phyloP scores from a whole-genome alignment of 768 basidiomycete genomes.

The Tubosaeta sp. region DNA sequence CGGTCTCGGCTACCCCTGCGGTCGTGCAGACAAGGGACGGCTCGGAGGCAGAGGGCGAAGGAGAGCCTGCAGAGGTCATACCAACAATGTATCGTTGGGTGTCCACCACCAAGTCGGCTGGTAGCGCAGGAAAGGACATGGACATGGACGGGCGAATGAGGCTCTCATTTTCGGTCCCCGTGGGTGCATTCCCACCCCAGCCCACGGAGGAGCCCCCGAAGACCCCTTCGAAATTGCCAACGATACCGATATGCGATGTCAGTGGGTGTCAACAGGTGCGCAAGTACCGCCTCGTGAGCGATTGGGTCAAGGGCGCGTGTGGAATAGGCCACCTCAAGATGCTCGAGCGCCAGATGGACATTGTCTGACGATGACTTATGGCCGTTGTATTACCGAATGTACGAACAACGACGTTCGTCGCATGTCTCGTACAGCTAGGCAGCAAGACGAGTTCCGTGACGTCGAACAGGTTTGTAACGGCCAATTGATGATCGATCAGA shows the following conservation, averaged over 20 bases:
- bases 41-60: constrained; percentile 38
- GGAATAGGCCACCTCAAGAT: constrained; percentile 61
- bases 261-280: constrained; percentile 50
- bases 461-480: too few relatives aligned
- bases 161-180: constrained; percentile 55
- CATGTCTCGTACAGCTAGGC: too few relatives aligned
- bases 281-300: constrained; percentile 63
- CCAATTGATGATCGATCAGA: too few relatives aligned
- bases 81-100: constrained; percentile 73
- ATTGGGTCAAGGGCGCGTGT: constrained; percentile 58
- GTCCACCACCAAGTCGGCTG: constrained; percentile 43
- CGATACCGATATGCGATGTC: constrained; percentile 44
- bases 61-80: constrained; percentile 35
- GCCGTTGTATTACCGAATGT: not conserved
- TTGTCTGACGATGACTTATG: not conserved
- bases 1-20: constrained; percentile 27
- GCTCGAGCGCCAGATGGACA: constrained; percentile 36
- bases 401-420: too few relatives aligned
- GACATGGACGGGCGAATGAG: constrained; percentile 28
- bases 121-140: constrained; percentile 1
- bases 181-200: constrained; percentile 19
- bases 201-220: constrained; percentile 8
- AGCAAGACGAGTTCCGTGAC: too few relatives aligned
- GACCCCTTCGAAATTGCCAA: constrained; percentile 1
- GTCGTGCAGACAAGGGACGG: constrained; percentile 27